Evolutionary conservation across 73 alveolate species (phyloP), one percentile per base, ranked within the genome.

Genomic region (Blepharisma japonicum): DNA sequence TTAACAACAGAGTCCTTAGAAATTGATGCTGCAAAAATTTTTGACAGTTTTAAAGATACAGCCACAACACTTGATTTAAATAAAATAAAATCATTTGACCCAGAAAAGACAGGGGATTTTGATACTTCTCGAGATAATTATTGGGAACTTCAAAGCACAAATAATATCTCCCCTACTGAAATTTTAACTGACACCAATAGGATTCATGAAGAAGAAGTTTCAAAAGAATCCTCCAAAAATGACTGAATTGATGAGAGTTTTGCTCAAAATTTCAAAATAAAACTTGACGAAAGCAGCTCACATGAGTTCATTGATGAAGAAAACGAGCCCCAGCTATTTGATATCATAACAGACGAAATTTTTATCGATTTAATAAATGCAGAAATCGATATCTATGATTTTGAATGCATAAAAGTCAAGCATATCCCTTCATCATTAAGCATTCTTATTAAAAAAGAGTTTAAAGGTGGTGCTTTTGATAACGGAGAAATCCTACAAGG

Each of bases 271-370:
- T 8, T 61, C 14, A n/a, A n/a, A 14, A 18, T 20, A 61, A 25
- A 20, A 3, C 74, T 39, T 1, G 50, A 8, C 2, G 47, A n/a
- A 61, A 61, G 74, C 18, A 61, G 14, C 46, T 25, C 23, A 61
- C 42, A 32, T 32, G 74, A 61, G n/a, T 14, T 61, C 5, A 61
- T 61, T 61, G 50, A n/a, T 61, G 74, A 61, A 61, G 74, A 61
- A 61, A 20, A 20, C 46, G 74, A 61, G 18, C 46, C 42, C 3
- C 42, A 32, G 42, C 3, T 32, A 32, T 32, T 32, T 32, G 42
- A 32, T 32, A 32, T 32, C 42, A 32, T 32, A 32, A 32, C 42
- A 32, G 42, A 32, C 3, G 42, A 32, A 32, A 3, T 32, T 32
- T 32, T 32, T 32, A 32, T 61, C 2, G 74, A 61, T 25, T 5